Evolutionary conservation across 2,329 filamentous ascomycete species (phyloP).

Genomic region (Coccinonectria pachysandricola): DNA sequence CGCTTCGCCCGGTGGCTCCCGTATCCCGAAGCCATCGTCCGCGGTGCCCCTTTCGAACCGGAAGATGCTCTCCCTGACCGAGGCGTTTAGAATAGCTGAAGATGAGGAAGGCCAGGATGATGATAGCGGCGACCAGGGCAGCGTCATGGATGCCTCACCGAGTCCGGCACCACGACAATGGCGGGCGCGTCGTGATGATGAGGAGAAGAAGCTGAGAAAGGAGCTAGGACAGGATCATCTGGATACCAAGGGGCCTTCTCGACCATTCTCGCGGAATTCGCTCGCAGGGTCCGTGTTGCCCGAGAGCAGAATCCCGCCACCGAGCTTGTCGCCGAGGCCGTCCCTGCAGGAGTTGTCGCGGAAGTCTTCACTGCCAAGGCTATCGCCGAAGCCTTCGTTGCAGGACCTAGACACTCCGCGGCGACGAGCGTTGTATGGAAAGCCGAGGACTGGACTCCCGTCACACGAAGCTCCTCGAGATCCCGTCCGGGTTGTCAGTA

Average conservation of each 20-base stretch:
- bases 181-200: slow-evolving; percentile 24
- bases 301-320: slow-evolving; percentile 1
- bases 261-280: slow-evolving; percentile 14
- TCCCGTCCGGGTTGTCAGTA: slow-evolving; percentile 1
- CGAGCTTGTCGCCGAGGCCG: neutral
- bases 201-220: slow-evolving; percentile 22
- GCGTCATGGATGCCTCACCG: slow-evolving; percentile 34
- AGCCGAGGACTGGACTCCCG: slow-evolving; percentile 13
- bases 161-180: slow-evolving; percentile 40
- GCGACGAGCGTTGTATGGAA: slow-evolving; percentile 14
- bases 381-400: slow-evolving; percentile 6
- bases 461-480: slow-evolving; percentile 8
- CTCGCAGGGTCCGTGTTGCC: slow-evolving; percentile 12
- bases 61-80: slow-evolving; percentile 29
- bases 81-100: slow-evolving; percentile 29
- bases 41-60: slow-evolving; percentile 18
- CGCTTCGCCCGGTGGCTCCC: slow-evolving; percentile 21
- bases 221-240: slow-evolving; percentile 21
- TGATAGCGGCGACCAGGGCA: slow-evolving; percentile 15
- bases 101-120: slow-evolving; percentile 21
- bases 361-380: too few relatives aligned
- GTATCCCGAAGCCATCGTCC: slow-evolving; percentile 24
- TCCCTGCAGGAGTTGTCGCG: too few relatives aligned
- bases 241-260: slow-evolving; percentile 18
- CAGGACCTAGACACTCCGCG: slow-evolving; percentile 12